Conservation (phyloP, 495 filamentous ascomycete species). For the Aspergillus coremiiformis region DNA sequence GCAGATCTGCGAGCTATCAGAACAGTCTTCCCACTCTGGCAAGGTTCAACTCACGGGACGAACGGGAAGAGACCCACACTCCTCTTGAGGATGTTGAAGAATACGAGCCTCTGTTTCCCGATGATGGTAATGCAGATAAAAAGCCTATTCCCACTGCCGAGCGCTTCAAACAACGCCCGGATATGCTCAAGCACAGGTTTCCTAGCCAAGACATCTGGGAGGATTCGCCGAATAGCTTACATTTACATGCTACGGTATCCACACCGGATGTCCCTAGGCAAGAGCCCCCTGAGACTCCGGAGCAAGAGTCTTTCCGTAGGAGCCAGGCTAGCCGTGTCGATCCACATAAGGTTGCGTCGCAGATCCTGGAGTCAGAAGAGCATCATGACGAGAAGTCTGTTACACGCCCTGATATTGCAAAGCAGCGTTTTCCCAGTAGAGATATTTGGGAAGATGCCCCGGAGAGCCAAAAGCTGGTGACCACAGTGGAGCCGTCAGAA, state of each 20-base stretch:
- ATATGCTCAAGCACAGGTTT: constrained; percentile 64
- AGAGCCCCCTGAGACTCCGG: constrained; percentile 46
- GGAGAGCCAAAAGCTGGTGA: constrained; percentile 70
- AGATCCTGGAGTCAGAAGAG: constrained; percentile 30
- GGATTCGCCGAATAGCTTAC: constrained; percentile 81
- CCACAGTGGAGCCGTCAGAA: constrained; percentile 62
- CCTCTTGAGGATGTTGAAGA: constrained; percentile 87
- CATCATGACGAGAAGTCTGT: constrained; percentile 32
- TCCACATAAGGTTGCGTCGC: constrained; percentile 38
- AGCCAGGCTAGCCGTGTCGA: constrained; percentile 40
- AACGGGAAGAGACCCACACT: constrained; percentile 49
- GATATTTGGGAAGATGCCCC: constrained; percentile 98
- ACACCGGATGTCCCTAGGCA: constrained; percentile 55
- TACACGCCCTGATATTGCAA: constrained; percentile 42
- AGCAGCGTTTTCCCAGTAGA: constrained; percentile 80
- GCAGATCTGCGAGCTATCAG: constrained; percentile 61
- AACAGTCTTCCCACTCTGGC: constrained; percentile 36
- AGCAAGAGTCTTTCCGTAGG: constrained; percentile 48
- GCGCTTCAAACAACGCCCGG: constrained; percentile 54
- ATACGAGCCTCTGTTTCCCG: constrained; percentile 91
- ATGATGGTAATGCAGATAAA: constrained; percentile 60
- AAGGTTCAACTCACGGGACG: constrained; percentile 45
- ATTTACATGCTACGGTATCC: constrained; percentile 76
- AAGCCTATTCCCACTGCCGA: constrained; percentile 50
- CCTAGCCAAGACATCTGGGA: constrained; percentile 96